A percentile compares a stretch with the other conserved stretches of the same genome.
Evolutionary conservation across 176 grass and related monocot genomes (phyloP).

Genomic region (Carex scoparia): DNA sequence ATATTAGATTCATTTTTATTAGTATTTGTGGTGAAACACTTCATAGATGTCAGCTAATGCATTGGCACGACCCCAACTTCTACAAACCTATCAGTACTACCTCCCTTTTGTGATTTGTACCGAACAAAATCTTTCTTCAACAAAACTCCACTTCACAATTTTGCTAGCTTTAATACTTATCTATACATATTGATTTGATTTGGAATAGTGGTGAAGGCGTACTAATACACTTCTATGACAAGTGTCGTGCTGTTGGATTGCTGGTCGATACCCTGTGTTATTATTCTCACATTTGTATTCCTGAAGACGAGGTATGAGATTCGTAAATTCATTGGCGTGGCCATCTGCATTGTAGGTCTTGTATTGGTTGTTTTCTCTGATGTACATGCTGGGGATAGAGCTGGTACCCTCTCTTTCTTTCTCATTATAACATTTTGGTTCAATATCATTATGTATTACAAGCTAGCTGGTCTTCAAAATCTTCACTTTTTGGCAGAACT

Average conservation of each 20-base stretch:
- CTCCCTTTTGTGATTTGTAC: background rate
- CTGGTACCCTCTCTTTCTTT: conserved; percentile 29
- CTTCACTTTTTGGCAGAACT: background rate
- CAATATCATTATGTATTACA: background rate
- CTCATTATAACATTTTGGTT: background rate
- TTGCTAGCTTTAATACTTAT: conserved; percentile 6
- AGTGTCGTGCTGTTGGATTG: conserved; percentile 73
- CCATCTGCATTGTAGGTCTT: conserved; percentile 48
- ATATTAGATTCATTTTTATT: background rate
- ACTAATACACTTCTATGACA: conserved; percentile 60
- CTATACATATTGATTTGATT: background rate
- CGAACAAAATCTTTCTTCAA: background rate
- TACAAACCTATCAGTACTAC: background rate
- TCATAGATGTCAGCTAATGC: background rate
- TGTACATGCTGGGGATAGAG: conserved; percentile 50
- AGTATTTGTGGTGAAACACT: background rate
- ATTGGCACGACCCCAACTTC: background rate
- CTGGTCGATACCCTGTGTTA: conserved; percentile 61
- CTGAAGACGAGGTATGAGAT: conserved; percentile 57
- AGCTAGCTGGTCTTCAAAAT: background rate
- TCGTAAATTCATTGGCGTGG: conserved; percentile 42
- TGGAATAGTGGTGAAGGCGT: conserved; percentile 56
- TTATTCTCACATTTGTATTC: conserved; percentile 56
- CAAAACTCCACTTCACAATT: background rate
- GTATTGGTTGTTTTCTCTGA: conserved; percentile 58